Evolutionary conservation across 495 filamentous ascomycete genomes (phyloP).

Genomic region (Halenospora varia): DNA sequence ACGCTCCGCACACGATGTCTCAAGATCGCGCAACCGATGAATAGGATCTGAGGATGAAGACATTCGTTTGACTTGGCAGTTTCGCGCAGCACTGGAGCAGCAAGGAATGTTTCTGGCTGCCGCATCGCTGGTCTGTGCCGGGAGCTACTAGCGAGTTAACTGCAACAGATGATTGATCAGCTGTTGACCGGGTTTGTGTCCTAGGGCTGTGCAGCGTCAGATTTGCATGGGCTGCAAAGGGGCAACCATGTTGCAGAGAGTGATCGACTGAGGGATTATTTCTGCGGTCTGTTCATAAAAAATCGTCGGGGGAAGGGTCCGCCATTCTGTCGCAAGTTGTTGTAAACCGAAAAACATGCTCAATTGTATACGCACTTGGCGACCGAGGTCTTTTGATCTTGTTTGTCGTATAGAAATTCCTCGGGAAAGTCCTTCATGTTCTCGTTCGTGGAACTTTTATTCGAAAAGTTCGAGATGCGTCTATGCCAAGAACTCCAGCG

Average conservation of each 20-base stretch:
- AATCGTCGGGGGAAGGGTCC: too few species aligned
- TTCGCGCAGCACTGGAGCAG: constrained; percentile 1
- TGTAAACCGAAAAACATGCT: too few species aligned
- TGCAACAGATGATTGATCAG: too few species aligned
- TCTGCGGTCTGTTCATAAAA: too few species aligned
- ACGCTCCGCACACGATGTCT: too few species aligned
- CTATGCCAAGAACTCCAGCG: neutral
- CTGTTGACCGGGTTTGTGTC: too few species aligned
- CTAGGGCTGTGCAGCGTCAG: neutral
- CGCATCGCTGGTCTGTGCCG: neutral
- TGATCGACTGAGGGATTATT: too few species aligned
- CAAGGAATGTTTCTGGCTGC: neutral
- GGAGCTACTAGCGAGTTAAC: neutral
- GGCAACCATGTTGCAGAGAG: too few species aligned
- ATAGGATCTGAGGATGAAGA: neutral
- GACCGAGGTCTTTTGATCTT: too few species aligned
- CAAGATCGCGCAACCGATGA: neutral
- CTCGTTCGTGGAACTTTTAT: neutral
- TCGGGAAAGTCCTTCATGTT: neutral
- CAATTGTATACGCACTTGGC: too few species aligned
- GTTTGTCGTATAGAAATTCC: neutral
- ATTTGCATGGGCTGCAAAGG: too few species aligned
- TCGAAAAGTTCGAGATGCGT: neutral
- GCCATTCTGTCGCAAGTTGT: too few species aligned
- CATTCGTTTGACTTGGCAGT: constrained; percentile 6